Evolutionary conservation across 768 basidiomycete genomes (phyloP).

Genomic region (Pleurotus giganteus): DNA sequence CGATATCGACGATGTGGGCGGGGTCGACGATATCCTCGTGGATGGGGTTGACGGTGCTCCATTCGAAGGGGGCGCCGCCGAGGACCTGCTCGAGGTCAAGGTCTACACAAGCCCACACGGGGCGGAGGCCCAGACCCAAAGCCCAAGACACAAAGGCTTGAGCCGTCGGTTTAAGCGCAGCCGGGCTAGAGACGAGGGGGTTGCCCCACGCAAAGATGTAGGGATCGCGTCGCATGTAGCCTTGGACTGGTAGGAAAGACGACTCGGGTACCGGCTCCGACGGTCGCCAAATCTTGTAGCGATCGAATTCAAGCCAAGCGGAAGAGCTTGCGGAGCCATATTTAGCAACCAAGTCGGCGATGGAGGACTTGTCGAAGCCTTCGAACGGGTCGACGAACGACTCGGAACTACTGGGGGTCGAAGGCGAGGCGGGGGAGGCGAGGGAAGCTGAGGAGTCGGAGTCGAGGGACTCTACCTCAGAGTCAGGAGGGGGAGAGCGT

Average conservation of each 20-base stretch:
- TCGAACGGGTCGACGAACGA: conserved; percentile 6
- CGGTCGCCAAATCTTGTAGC: conserved; percentile 47
- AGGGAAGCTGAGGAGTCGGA: no score
- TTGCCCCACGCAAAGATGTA: conserved; percentile 66
- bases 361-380: conserved; percentile 24
- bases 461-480: not conserved
- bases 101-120: conserved; percentile 62
- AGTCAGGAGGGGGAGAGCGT: not conserved
- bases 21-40: conserved; percentile 60
- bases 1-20: conserved; percentile 39
- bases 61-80: conserved; percentile 41
- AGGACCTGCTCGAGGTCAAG: conserved; percentile 50
- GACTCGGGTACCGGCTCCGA: conserved; percentile 31
- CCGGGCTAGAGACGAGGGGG: conserved; percentile 48
- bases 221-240: conserved; percentile 49
- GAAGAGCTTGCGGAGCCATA: conserved; percentile 71
- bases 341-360: conserved; percentile 56
- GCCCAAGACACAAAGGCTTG: conserved; percentile 45
- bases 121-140: conserved; percentile 42
- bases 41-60: conserved; percentile 62
- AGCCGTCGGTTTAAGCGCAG: conserved; percentile 32
- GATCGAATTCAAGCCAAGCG: conserved; percentile 65
- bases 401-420: not conserved
- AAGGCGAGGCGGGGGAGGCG: no score
- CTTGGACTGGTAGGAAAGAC: conserved; percentile 50